These are phyloP conservation scores for Ustilago tritici DNA, from an alignment of 1,284 basidiomycete genomes.

Conservation along the genomic window DNA sequence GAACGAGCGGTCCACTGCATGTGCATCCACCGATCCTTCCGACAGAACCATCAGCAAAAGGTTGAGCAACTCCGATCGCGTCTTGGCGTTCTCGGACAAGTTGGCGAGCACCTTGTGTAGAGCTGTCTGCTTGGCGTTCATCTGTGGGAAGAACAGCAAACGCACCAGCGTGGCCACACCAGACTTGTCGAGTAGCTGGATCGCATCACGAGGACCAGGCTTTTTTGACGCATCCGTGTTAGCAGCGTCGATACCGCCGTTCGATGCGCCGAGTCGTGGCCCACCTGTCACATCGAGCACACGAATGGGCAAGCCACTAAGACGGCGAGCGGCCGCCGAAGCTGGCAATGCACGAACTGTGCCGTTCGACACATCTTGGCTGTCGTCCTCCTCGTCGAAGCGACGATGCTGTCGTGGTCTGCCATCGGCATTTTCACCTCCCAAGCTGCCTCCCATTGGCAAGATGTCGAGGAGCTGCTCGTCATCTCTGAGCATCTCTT, in stretches of 20 bases:
- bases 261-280: slow-evolving; percentile 7
- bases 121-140: slow-evolving; percentile 80
- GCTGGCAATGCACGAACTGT: slow-evolving; percentile 26
- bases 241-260: background rate
- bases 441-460: slow-evolving; percentile 70
- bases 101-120: slow-evolving; percentile 93
- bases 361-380: slow-evolving; percentile 36
- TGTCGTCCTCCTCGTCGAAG: slow-evolving; percentile 40
- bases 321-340: slow-evolving; percentile 10
- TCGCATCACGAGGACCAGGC: slow-evolving; percentile 76
- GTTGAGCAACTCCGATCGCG: slow-evolving; percentile 91
- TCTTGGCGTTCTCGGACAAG: slow-evolving; percentile 93
- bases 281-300: slow-evolving; percentile 31
- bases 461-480: slow-evolving; percentile 83
- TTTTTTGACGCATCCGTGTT: slow-evolving; percentile 17
- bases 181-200: slow-evolving; percentile 90
- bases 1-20: slow-evolving; percentile 92
- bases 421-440: slow-evolving; percentile 24
- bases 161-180: slow-evolving; percentile 91
- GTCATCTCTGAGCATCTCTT: slow-evolving; percentile 86
- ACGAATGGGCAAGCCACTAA: slow-evolving; percentile 19
- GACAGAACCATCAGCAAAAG: slow-evolving; percentile 90
- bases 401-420: slow-evolving; percentile 39
- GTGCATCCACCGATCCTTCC: slow-evolving; percentile 91
- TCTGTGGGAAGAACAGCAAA: slow-evolving; percentile 95